A percentile compares a stretch with the other conserved stretches of the same genome.
phyloP scores from a whole-genome alignment of 202 grass and related monocot genomes.

The Zoysia matrella region DNA sequence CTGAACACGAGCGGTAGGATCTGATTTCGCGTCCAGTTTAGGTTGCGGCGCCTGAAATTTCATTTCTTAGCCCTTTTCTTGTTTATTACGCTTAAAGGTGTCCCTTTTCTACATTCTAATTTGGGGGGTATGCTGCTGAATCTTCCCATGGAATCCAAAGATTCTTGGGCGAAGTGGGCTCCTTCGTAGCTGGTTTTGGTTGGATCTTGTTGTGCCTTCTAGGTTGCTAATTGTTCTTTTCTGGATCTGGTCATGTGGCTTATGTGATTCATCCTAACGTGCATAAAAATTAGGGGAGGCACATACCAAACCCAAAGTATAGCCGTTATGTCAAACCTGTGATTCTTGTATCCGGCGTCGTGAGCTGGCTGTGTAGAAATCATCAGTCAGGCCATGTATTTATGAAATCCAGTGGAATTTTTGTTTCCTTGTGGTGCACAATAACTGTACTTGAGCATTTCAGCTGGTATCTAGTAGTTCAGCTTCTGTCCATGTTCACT shows the following conservation, averaged over 20 bases:
- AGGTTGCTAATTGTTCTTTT: no score
- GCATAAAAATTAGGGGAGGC: constrained; percentile 27
- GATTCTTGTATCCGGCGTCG: constrained; percentile 44
- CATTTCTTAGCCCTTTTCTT: background rate
- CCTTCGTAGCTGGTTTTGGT: no score
- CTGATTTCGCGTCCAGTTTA: constrained; percentile 39
- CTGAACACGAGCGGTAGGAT: constrained; percentile 39
- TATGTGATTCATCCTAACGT: constrained; percentile 51
- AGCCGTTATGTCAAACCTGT: constrained; percentile 35
- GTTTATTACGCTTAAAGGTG: constrained; percentile 42
- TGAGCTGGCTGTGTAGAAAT: constrained; percentile 38
- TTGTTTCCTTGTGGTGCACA: constrained; percentile 30
- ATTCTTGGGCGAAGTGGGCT: background rate
- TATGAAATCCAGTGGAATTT: constrained; percentile 6
- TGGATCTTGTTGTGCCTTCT: no score
- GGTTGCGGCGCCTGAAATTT: constrained; percentile 32
- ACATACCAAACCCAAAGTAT: constrained; percentile 32
- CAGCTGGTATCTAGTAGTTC: constrained; percentile 22
- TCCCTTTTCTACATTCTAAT: constrained; percentile 47
- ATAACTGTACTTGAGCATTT: constrained; percentile 34
- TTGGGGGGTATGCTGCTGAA: constrained; percentile 44
- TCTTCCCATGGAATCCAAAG: constrained; percentile 56
- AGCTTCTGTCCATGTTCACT: no score
- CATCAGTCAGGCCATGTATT: constrained; percentile 30
- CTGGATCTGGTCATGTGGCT: background rate